A percentile compares a stretch with the other conserved stretches of the same genome.
These are phyloP conservation scores for Thermomucor indicae-seudaticae DNA, from an alignment of 371 early-diverging fungal genomes.

Conservation along the genomic window DNA sequence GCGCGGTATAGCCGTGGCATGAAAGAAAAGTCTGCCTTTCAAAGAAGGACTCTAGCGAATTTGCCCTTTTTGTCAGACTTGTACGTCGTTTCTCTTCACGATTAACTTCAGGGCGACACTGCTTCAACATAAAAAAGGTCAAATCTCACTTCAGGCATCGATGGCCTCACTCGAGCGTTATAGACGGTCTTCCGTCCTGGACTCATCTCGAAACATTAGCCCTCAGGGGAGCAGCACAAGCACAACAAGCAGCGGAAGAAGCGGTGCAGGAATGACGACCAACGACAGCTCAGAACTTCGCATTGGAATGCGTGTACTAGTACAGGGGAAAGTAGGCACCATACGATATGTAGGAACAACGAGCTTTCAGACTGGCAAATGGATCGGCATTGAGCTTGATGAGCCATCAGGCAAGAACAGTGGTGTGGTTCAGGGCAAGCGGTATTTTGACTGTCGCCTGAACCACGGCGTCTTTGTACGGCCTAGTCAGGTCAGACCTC, in stretches of 20 bases:
- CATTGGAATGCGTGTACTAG: slow-evolving; percentile 54
- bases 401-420: slow-evolving; percentile 73
- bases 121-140: too few species aligned
- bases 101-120: too few species aligned
- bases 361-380: slow-evolving; percentile 70
- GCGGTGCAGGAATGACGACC: not conserved
- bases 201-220: not conserved
- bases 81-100: too few species aligned
- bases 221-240: too few species aligned
- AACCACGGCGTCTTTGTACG: slow-evolving; percentile 82
- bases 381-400: slow-evolving; percentile 81
- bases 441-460: slow-evolving; percentile 78
- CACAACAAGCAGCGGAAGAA: too few species aligned
- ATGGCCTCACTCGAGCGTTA: not conserved
- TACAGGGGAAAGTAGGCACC: slow-evolving; percentile 60
- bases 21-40: too few species aligned
- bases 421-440: slow-evolving; percentile 71
- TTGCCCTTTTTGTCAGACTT: too few species aligned
- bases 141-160: too few species aligned
- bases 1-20: too few species aligned
- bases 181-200: not conserved
- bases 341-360: slow-evolving; percentile 73
- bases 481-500: slow-evolving; percentile 56
- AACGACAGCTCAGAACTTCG: slow-evolving; percentile 9
- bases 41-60: too few species aligned